These are phyloP conservation scores for Monilinia fructigena DNA, from an alignment of 2,329 filamentous ascomycete species.

Conservation along the genomic window DNA sequence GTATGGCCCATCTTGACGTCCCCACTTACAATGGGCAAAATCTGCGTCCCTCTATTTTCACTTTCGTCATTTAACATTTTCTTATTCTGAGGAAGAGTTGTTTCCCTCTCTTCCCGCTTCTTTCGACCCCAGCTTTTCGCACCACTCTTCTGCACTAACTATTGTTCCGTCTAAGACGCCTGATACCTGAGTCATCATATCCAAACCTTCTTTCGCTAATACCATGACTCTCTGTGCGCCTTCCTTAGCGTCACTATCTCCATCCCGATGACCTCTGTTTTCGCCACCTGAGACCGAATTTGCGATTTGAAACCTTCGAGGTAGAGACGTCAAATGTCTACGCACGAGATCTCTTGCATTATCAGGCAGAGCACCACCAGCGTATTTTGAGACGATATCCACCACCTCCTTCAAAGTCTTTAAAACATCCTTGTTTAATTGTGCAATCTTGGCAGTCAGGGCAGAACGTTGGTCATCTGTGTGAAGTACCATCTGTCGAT, in stretches of 20 bases:
- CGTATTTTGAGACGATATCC: slow-evolving; percentile 81
- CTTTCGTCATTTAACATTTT: slow-evolving; percentile 2
- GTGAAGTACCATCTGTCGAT: slow-evolving; percentile 32
- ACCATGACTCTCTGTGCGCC: slow-evolving; percentile 76
- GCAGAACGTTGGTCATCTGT: slow-evolving; percentile 36
- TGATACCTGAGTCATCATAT: slow-evolving; percentile 92
- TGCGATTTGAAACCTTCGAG: slow-evolving; percentile 76
- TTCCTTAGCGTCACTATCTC: slow-evolving; percentile 49
- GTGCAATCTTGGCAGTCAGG: slow-evolving; percentile 53
- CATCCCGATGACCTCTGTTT: slow-evolving; percentile 34
- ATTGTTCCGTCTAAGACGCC: slow-evolving; percentile 86
- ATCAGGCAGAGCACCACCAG: slow-evolving; percentile 85
- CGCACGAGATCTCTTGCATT: slow-evolving; percentile 83
- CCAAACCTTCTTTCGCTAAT: slow-evolving; percentile 83
- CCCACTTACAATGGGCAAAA: background rate
- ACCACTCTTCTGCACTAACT: slow-evolving; percentile 87
- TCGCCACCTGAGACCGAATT: slow-evolving; percentile 49
- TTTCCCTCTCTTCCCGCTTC: slow-evolving; percentile 37
- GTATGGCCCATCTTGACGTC: slow-evolving; percentile 10
- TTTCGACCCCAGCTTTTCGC: slow-evolving; percentile 68
- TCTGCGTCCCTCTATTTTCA: background rate
- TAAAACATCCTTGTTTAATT: slow-evolving; percentile 68
- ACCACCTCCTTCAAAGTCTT: slow-evolving; percentile 79
- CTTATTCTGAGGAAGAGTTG: slow-evolving; percentile 4
- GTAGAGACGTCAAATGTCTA: slow-evolving; percentile 78